Percentiles rank a stretch among this genome's conserved stretches.
phyloP scores from a whole-genome alignment of 352 stramenopile genomes.

The Phytophthora quininea region DNA sequence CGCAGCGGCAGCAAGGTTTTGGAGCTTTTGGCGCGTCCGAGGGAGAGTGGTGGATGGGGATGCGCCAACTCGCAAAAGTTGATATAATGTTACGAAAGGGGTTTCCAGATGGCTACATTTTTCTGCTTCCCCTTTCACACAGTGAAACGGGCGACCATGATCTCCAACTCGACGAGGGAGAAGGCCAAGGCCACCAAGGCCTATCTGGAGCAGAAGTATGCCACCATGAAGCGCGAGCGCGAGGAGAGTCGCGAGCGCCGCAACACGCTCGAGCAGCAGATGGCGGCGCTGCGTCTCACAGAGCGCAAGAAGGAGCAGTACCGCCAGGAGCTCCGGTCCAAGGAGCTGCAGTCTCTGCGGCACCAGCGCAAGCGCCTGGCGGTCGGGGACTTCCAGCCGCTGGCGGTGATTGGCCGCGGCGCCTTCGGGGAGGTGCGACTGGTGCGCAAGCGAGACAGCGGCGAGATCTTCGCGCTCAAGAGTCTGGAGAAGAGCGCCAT shows the following conservation, averaged over 20 bases:
- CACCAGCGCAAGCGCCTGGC: conserved; percentile 83
- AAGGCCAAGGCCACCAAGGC: conserved; percentile 89
- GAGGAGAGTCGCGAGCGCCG: conserved; percentile 82
- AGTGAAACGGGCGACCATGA: conserved; percentile 36
- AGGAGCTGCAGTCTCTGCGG: conserved; percentile 81
- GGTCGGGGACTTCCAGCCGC: conserved; percentile 95
- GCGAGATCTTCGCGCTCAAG: conserved; percentile 93
- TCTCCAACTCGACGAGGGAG: conserved; percentile 86
- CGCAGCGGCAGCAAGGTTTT: conserved; percentile 8
- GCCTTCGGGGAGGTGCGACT: conserved; percentile 98
- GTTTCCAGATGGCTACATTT: neutral
- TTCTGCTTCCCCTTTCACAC: neutral
- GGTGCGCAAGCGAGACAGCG: conserved; percentile 82
- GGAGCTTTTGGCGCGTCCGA: conserved; percentile 14
- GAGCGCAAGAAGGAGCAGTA: conserved; percentile 84
- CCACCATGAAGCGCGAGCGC: conserved; percentile 87
- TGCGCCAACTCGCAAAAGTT: neutral
- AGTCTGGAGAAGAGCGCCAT: conserved; percentile 92
- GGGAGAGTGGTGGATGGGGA: conserved; percentile 23
- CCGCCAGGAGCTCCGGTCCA: conserved; percentile 72
- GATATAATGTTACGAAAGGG: neutral
- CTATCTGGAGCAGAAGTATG: conserved; percentile 91
- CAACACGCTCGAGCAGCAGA: conserved; percentile 83
- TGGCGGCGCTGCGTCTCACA: conserved; percentile 78
- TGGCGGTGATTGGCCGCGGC: conserved; percentile 97